A percentile compares a stretch with the other conserved stretches of the same genome.
Evolutionary conservation across 2,329 filamentous ascomycete genomes (phyloP).

Genomic region (Gnomoniopsis smithogilvyi): DNA sequence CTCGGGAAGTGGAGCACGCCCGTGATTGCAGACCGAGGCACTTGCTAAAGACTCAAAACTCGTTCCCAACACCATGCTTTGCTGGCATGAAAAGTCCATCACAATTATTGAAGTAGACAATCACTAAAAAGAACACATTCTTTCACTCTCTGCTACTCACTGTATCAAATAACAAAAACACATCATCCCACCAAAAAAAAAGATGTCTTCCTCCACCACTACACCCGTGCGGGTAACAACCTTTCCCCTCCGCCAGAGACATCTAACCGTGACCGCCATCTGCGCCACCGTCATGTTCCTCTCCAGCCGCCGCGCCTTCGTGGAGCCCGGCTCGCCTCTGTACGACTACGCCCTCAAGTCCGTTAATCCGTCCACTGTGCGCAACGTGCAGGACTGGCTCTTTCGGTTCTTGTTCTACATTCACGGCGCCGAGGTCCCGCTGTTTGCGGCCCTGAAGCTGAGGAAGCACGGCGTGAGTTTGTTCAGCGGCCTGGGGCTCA

Average conservation of each 20-base stretch:
- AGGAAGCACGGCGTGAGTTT: constrained; percentile 11
- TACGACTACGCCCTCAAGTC: constrained; percentile 3
- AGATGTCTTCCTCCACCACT: not conserved
- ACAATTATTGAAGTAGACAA: not conserved
- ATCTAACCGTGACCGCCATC: constrained; percentile 1
- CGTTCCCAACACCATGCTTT: not conserved
- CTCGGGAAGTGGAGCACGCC: too few species aligned
- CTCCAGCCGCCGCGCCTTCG: constrained; percentile 5
- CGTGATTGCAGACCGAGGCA: too few species aligned
- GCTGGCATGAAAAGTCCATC: not conserved
- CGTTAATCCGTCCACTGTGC: constrained; percentile 1
- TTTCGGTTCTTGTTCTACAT: not conserved
- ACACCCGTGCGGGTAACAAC: constrained; percentile 10
- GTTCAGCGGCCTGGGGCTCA: constrained; percentile 11
- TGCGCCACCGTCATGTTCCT: not conserved
- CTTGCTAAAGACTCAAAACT: not conserved
- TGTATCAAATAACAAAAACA: not conserved
- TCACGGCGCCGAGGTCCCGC: constrained; percentile 9
- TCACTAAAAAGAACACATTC: not conserved
- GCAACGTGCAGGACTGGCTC: not conserved
- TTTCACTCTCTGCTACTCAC: not conserved
- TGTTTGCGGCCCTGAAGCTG: constrained; percentile 13
- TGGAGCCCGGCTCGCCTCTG: constrained; percentile 9
- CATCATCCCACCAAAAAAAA: too few species aligned
- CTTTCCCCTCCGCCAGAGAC: constrained; percentile 5